Base-by-base conservation (phyloP, 1,284 basidiomycete genomes). In the Athelia psychrophila region DNA sequence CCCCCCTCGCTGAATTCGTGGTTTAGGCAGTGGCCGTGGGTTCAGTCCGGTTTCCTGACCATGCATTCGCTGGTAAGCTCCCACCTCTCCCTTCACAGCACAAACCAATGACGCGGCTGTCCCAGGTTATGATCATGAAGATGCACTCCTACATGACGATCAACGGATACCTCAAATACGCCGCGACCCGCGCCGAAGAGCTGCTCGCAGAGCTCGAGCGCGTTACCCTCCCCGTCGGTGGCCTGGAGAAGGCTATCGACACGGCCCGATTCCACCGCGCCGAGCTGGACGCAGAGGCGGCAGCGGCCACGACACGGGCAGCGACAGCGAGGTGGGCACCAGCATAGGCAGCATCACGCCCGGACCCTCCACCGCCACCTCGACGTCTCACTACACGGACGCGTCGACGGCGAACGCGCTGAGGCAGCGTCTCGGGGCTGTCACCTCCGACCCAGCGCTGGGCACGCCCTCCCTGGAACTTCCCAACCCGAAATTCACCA, bases 31-130 rank as follows among this genome's bases (percentile, higher is more conserved):
- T 98, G 95, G 95, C 94, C 93, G 35, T 98, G 96, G 95, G 95
- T 98, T 1, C 96, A 99, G 68, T 93, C 93, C 0, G 95, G 95
- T 8, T 98, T 95, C 71, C 77, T 98, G 49, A 95, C 94, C 0
- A 72, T 98, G n/a, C 96, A 95, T 67, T 84, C 88, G 13, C 73
- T 97, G 8, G 86, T 86, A 57, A 52, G 79, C 65, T 13, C 23
- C 12, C 23, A 15, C 30, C 44, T 51, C 52, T 45, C 16, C 44
- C 30, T 35, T 19, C 32, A 15, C 13, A 19, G 46, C 52, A 27
- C 24, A n/a, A 42, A 5, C 32, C 35, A 16, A 51, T 33, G 47
- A 53, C 24, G n/a, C 30, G 16, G 23, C 12, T 46, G 38, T 18
- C 18, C 15, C 55, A 84, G 82, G 81, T 88, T 52, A 89, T 96